Base-by-base conservation (phyloP, 2,329 filamentous ascomycete genomes). In the Ophiostoma ips region DNA sequence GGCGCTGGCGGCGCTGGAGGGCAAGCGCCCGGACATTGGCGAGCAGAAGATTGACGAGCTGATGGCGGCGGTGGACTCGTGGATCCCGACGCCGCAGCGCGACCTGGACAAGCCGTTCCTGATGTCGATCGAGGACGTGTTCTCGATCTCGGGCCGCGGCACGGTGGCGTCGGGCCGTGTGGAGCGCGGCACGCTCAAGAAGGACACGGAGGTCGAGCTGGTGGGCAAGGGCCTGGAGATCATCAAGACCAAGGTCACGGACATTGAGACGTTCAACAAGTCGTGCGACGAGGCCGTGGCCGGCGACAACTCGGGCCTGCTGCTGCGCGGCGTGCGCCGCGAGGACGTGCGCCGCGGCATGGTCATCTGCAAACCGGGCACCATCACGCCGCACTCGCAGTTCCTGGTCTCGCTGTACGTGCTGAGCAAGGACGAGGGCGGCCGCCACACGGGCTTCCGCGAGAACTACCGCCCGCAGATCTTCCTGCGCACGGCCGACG, bases 251-350 rank as follows among this genome's bases (percentile, higher is more conserved):
- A 96, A 95, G 77, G 90, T 98, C 58, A 98, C 92, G 63, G 94
- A 98, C 64, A 96, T 98, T 60, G 92, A 98, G 76, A 98, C 90
- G 58, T 98, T 98, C 79, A 95, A 96, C 79, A 98, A 98, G 80
- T 94, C 88, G 46, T 96, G 92, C 70, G 89, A 95, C 52, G 87
- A 95, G 71, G 94, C 90, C 53, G 81, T 86, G 61, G 92, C 92
- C 55, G 92, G 92, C 68, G 92, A 98, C 71, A 98, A 96, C 81
- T 95, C 92, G 24, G 92, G 92, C 64, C 84, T 98, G 35, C 80
- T 98, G 50, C 83, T 98, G 68, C 87, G 92, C 71, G 90, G 92
- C 76, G 71, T 98, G 64, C 89, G 88, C 71, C 88, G 92, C 63
- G 92, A 98, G 72, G 94, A 98, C 62, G 77, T 98, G 62, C 77